phyloP scores from a whole-genome alignment of 441 rosid species.

The Gossypium trilobum region DNA sequence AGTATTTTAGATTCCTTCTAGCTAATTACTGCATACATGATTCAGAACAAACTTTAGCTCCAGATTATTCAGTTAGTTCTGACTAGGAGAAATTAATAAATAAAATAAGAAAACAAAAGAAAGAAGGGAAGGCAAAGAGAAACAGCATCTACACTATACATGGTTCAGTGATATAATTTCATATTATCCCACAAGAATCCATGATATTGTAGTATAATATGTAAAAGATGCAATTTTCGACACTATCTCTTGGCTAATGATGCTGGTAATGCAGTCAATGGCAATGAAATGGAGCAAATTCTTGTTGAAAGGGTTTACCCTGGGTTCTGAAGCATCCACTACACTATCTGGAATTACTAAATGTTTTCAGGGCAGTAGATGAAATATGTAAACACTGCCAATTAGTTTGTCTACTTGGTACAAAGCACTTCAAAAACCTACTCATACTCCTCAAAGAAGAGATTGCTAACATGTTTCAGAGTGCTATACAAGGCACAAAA shows the following conservation, averaged over 20 bases:
- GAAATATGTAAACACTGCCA: background rate
- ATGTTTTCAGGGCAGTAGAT: background rate
- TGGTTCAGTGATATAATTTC: background rate
- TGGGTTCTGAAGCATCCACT: background rate
- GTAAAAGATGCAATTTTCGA: background rate
- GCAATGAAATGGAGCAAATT: background rate
- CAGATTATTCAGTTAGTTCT: background rate
- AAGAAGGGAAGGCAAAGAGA: background rate
- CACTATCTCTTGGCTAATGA: background rate
- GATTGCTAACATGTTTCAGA: background rate
- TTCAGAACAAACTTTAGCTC: background rate
- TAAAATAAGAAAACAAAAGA: background rate
- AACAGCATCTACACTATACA: background rate
- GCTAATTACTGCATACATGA: background rate
- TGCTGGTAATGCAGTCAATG: background rate
- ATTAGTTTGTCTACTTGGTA: background rate
- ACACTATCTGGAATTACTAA: background rate
- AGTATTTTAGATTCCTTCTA: slow-evolving; percentile 1
- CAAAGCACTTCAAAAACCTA: background rate
- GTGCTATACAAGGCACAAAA: background rate
- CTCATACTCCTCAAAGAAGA: background rate
- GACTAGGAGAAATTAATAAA: background rate
- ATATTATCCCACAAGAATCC: background rate
- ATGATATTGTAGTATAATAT: background rate
- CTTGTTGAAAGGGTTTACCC: background rate